Percentiles rank a stretch among this genome's conserved stretches.
phyloP scores from a whole-genome alignment of 2,329 filamentous ascomycete genomes.

The Pseudocercospora cruenta region DNA sequence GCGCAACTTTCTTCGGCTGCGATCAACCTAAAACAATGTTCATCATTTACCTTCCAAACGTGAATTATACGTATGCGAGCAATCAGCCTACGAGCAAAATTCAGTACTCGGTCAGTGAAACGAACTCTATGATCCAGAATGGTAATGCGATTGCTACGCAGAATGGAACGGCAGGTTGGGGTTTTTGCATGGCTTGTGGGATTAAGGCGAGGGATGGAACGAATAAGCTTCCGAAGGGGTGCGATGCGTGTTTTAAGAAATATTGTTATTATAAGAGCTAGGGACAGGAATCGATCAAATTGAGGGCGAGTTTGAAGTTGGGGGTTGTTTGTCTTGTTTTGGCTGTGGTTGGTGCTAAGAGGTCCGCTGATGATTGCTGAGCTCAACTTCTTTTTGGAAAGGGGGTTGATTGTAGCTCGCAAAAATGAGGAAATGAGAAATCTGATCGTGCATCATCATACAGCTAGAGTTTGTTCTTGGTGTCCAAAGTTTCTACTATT shows the following conservation, averaged over 20 bases:
- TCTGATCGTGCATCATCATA: neutral
- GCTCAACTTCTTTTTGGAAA: neutral
- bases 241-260: conserved; percentile 45
- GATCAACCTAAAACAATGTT: conserved; percentile 42
- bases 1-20: conserved; percentile 68
- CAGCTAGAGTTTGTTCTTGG: neutral
- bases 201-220: conserved; percentile 44
- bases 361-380: neutral
- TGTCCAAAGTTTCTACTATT: neutral
- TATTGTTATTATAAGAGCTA: conserved; percentile 41
- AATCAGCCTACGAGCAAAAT: conserved; percentile 41
- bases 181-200: conserved; percentile 49
- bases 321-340: neutral
- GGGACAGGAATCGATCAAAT: neutral
- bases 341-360: neutral
- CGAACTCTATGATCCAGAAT: conserved; percentile 46
- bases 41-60: conserved; percentile 52
- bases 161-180: conserved; percentile 42
- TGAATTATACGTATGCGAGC: conserved; percentile 42
- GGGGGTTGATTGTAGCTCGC: neutral
- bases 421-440: neutral
- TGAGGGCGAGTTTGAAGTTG: neutral
- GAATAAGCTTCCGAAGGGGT: conserved; percentile 38
- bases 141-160: conserved; percentile 46
- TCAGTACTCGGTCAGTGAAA: conserved; percentile 42